Percentiles rank a stretch among this genome's conserved stretches.
phyloP scores from a whole-genome alignment of 495 filamentous ascomycete genomes.

The Umbilicaria muhlenbergii region DNA sequence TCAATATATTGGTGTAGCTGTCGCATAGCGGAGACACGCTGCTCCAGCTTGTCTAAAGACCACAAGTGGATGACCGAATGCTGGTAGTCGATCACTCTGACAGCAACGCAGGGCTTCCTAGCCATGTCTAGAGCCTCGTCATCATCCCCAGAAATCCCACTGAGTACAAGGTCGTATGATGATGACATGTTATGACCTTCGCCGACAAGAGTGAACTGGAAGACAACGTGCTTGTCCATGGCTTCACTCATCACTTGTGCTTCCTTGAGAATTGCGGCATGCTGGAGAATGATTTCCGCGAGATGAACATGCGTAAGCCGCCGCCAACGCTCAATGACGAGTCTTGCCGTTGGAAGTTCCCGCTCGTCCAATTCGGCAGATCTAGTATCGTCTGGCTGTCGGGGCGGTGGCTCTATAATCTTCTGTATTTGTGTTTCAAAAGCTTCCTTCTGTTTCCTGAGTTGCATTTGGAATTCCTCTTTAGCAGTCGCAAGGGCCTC shows the following conservation, averaged over 20 bases:
- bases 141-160: slow-evolving; percentile 80
- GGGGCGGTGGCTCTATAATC: slow-evolving; percentile 32
- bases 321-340: slow-evolving; percentile 58
- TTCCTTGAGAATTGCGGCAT: slow-evolving; percentile 80
- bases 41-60: slow-evolving; percentile 85
- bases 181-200: slow-evolving; percentile 77
- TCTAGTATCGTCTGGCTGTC: slow-evolving; percentile 27
- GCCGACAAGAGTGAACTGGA: slow-evolving; percentile 88
- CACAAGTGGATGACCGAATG: slow-evolving; percentile 78
- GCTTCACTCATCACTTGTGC: slow-evolving; percentile 96
- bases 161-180: slow-evolving; percentile 90
- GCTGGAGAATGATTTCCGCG: slow-evolving; percentile 82
- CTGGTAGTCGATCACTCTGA: slow-evolving; percentile 86
- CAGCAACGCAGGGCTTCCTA: slow-evolving; percentile 77
- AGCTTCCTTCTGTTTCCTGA: slow-evolving; percentile 56
- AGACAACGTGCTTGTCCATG: slow-evolving; percentile 85
- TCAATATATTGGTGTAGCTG: slow-evolving; percentile 94
- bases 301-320: slow-evolving; percentile 79
- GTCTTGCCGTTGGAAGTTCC: slow-evolving; percentile 54
- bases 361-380: slow-evolving; percentile 48
- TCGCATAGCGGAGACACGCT: slow-evolving; percentile 77
- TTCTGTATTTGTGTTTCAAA: slow-evolving; percentile 57
- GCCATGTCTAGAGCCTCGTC: slow-evolving; percentile 68
- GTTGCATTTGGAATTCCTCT: slow-evolving; percentile 70
- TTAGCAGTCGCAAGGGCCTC: slow-evolving; percentile 62